Conservation (phyloP, 768 basidiomycete species). For the Bullera alba region DNA sequence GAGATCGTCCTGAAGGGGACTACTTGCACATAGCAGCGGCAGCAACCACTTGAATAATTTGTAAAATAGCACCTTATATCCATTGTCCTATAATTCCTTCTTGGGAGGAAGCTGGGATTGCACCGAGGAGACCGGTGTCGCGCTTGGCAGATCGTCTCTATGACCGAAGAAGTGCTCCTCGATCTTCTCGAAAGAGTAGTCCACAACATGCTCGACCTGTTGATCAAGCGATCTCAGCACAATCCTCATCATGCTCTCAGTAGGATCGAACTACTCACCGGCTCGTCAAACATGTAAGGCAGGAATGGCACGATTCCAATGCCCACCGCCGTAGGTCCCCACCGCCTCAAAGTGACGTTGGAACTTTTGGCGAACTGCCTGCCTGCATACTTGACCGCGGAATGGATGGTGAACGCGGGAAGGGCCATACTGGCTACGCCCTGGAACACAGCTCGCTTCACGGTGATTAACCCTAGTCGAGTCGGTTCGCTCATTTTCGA, state of each 20-base stretch:
- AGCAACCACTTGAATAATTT: too few species aligned
- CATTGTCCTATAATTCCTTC: background rate
- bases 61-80: too few species aligned
- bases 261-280: slow-evolving; percentile 20
- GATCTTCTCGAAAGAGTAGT: slow-evolving; percentile 37
- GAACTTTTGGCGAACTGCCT: slow-evolving; percentile 38
- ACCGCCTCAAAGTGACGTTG: slow-evolving; percentile 34
- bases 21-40: too few species aligned
- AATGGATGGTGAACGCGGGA: slow-evolving; percentile 47
- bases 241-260: background rate
- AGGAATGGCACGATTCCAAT: slow-evolving; percentile 42
- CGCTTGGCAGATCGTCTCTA: background rate
- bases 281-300: slow-evolving; percentile 46
- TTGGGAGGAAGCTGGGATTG: background rate
- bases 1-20: too few species aligned
- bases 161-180: slow-evolving; percentile 24
- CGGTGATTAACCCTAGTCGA: slow-evolving; percentile 39
- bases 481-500: slow-evolving; percentile 44
- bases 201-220: slow-evolving; percentile 36
- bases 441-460: slow-evolving; percentile 46
- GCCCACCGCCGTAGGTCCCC: slow-evolving; percentile 44
- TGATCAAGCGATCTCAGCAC: background rate
- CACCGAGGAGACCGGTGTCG: background rate
- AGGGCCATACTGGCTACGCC: slow-evolving; percentile 45
- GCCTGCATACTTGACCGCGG: slow-evolving; percentile 39